A percentile compares a stretch with the other conserved stretches of the same genome.
phyloP scores from a whole-genome alignment of 2,329 filamentous ascomycete genomes.

The Calonectria naviculata region DNA sequence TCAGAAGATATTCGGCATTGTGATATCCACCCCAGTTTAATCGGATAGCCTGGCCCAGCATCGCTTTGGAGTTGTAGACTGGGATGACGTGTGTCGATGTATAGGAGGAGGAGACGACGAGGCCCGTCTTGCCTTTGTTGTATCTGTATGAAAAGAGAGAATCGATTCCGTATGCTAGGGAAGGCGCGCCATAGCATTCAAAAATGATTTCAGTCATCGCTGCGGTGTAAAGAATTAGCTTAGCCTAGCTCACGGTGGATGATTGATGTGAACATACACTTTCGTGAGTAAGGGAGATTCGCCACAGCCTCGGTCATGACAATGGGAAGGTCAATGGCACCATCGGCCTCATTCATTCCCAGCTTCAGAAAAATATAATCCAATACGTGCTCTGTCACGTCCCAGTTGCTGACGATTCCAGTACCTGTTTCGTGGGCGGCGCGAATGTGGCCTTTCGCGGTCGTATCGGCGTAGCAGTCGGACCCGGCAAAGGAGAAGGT shows the following conservation, averaged over 20 bases:
- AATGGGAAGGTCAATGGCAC: slow-evolving; percentile 84
- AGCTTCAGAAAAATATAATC: slow-evolving; percentile 97
- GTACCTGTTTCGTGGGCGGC: slow-evolving; percentile 92
- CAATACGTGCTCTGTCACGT: slow-evolving; percentile 93
- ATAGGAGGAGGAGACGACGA: slow-evolving; percentile 92
- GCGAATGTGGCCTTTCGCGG: slow-evolving; percentile 88
- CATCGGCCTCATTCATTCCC: slow-evolving; percentile 81
- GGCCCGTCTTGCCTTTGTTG: slow-evolving; percentile 87
- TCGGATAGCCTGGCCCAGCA: slow-evolving; percentile 86
- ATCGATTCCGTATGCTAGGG: slow-evolving; percentile 93
- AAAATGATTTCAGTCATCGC: slow-evolving; percentile 98
- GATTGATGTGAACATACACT: slow-evolving; percentile 68
- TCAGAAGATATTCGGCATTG: slow-evolving; percentile 89
- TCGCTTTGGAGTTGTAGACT: slow-evolving; percentile 85
- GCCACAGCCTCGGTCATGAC: slow-evolving; percentile 97
- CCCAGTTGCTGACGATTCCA: slow-evolving; percentile 96
- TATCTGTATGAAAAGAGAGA: slow-evolving; percentile 95
- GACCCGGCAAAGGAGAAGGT: slow-evolving; percentile 92
- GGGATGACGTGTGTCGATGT: slow-evolving; percentile 96
- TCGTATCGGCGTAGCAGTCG: slow-evolving; percentile 95
- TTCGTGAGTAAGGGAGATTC: slow-evolving; percentile 88
- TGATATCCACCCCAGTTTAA: slow-evolving; percentile 97
- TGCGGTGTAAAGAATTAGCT: slow-evolving; percentile 51
- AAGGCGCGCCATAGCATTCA: slow-evolving; percentile 93
- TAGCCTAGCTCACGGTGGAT: slow-evolving; percentile 24